Percentiles rank a stretch among this genome's conserved stretches.
Evolutionary conservation across 148 eudicot genomes (phyloP).

Genomic region (Rhododendron vialii): DNA sequence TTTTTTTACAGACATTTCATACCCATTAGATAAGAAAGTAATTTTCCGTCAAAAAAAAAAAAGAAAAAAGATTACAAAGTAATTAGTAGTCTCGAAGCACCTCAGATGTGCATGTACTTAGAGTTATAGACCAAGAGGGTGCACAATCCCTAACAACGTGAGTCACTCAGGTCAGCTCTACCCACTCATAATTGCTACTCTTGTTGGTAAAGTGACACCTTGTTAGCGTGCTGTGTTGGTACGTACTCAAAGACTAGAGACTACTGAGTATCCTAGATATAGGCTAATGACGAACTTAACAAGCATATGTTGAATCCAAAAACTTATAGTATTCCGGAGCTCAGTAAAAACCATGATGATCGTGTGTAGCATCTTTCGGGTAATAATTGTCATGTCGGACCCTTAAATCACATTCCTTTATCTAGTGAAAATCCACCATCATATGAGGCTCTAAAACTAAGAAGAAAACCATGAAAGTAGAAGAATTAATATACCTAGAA

Average conservation of each 20-base stretch:
- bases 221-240: background rate
- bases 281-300: background rate
- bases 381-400: background rate
- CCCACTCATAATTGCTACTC: background rate
- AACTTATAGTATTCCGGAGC: background rate
- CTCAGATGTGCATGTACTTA: background rate
- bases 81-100: background rate
- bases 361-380: background rate
- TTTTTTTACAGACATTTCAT: background rate
- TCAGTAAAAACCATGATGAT: background rate
- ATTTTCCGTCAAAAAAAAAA: background rate
- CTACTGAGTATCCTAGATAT: background rate
- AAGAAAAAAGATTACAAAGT: background rate
- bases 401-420: background rate
- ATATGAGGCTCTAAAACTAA: background rate
- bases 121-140: background rate
- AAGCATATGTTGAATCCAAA: background rate
- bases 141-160: background rate
- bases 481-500: constrained; percentile 48
- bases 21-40: background rate
- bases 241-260: background rate
- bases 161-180: background rate
- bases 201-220: background rate
- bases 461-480: background rate
- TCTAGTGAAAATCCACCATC: background rate